These are phyloP conservation scores for Hypomontagnella submonticulosa DNA, from an alignment of 495 filamentous ascomycete genomes.

Conservation along the genomic window DNA sequence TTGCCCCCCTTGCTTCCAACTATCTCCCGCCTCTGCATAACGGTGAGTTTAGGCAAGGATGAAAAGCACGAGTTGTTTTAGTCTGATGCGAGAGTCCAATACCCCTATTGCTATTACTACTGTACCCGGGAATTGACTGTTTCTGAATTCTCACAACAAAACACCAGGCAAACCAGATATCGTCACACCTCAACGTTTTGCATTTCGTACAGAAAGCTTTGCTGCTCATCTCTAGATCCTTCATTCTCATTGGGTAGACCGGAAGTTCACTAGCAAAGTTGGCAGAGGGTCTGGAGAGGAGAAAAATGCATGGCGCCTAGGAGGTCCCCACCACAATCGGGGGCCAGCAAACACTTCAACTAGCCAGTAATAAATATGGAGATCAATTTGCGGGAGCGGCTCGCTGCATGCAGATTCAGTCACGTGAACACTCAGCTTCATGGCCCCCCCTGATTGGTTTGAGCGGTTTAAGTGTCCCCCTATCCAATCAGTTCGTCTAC, in stretches of 20 bases:
- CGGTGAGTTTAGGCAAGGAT: conserved; percentile 25
- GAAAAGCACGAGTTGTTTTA: conserved; percentile 4
- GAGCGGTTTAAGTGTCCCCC: not conserved
- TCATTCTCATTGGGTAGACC: too few relatives aligned
- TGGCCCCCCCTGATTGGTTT: conserved; percentile 38
- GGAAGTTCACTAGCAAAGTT: conserved; percentile 1
- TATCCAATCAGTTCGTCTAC: conserved; percentile 26
- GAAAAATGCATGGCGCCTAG: conserved; percentile 3
- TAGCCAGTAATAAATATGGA: conserved; percentile 44
- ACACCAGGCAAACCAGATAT: too few relatives aligned
- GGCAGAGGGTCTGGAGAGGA: conserved; percentile 5
- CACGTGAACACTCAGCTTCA: conserved; percentile 43
- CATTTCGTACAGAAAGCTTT: too few relatives aligned
- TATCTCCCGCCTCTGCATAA: conserved; percentile 22
- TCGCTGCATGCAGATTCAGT: conserved; percentile 52
- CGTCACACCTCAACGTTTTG: too few relatives aligned
- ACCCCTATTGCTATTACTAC: not conserved
- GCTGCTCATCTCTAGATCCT: too few relatives aligned
- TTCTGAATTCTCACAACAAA: too few relatives aligned
- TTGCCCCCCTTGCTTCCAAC: conserved; percentile 33
- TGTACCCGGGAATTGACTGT: too few relatives aligned
- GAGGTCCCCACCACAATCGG: conserved; percentile 18
- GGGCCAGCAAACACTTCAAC: conserved; percentile 38
- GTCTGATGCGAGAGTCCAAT: not conserved
- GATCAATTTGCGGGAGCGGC: conserved; percentile 49